Evolutionary conservation across 2,329 filamentous ascomycete species (phyloP).

Genomic region (Arthrobotrys sphaeroides): DNA sequence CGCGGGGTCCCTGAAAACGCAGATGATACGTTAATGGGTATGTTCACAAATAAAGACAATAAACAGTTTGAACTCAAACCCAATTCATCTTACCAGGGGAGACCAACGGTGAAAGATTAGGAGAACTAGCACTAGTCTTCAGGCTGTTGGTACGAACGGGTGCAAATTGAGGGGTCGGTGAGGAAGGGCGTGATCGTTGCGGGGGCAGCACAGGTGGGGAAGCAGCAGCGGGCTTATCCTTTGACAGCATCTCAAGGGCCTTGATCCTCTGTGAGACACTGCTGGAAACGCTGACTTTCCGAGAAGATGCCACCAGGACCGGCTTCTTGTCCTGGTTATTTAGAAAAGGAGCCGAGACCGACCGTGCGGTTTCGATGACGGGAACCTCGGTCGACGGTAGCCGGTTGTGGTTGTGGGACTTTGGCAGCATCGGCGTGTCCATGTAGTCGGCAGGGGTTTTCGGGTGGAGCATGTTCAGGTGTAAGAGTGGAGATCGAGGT

Average conservation of each 20-base stretch:
- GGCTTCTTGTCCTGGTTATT: conserved; percentile 65
- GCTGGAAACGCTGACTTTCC: conserved; percentile 75
- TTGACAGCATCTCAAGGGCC: conserved; percentile 81
- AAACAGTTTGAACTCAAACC: not conserved
- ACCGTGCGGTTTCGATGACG: conserved; percentile 65
- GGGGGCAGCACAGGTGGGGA: conserved; percentile 58
- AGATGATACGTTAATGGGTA: conserved; percentile 21
- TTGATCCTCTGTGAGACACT: conserved; percentile 91
- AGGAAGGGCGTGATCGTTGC: conserved; percentile 69
- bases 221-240: conserved; percentile 59
- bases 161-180: conserved; percentile 63
- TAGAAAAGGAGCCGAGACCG: conserved; percentile 68
- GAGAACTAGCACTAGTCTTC: conserved; percentile 59
- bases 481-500: conserved; percentile 48
- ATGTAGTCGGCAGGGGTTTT: conserved; percentile 65
- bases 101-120: conserved; percentile 58
- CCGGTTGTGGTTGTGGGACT: conserved; percentile 47
- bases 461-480: conserved; percentile 59
- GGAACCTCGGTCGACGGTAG: conserved; percentile 63
- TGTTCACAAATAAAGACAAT: not conserved
- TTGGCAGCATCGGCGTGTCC: conserved; percentile 59
- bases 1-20: conserved; percentile 16
- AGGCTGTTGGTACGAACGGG: conserved; percentile 55
- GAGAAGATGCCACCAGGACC: conserved; percentile 68
- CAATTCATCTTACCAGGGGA: conserved; percentile 39